Percentiles rank a stretch among this genome's conserved stretches.
These are phyloP conservation scores for Ophiostoma ulmi DNA, from an alignment of 2,329 filamentous ascomycete species.

Conservation along the genomic window DNA sequence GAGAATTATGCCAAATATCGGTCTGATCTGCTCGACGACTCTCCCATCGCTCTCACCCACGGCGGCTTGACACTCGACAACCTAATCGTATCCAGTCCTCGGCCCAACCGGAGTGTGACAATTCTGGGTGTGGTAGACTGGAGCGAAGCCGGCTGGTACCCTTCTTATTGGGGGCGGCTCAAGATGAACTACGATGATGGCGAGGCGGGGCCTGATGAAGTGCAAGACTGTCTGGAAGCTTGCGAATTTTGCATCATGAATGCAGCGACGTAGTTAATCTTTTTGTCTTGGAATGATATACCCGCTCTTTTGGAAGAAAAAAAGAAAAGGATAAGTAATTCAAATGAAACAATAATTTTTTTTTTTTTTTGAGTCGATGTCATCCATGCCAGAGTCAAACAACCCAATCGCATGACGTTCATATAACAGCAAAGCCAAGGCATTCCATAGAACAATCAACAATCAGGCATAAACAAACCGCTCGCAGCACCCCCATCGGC, in stretches of 20 bases:
- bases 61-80: conserved; percentile 7
- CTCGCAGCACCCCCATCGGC: background rate
- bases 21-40: background rate
- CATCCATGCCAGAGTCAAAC: background rate
- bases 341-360: too few relatives aligned
- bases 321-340: too few relatives aligned
- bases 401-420: background rate
- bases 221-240: background rate
- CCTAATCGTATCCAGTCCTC: background rate
- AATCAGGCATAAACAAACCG: background rate
- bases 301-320: too few relatives aligned
- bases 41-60: conserved; percentile 12
- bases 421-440: background rate
- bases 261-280: background rate
- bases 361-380: too few relatives aligned
- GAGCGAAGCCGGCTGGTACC: conserved; percentile 36
- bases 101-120: background rate
- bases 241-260: background rate
- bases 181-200: conserved; percentile 23
- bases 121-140: conserved; percentile 35
- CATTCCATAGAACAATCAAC: background rate
- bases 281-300: background rate
- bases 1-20: background rate
- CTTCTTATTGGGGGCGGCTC: conserved; percentile 36
- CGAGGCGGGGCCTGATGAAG: background rate